A percentile compares a stretch with the other conserved stretches of the same genome.
These are phyloP conservation scores for Thecaphora frezii DNA, from an alignment of 1,284 basidiomycete species.

Conservation along the genomic window DNA sequence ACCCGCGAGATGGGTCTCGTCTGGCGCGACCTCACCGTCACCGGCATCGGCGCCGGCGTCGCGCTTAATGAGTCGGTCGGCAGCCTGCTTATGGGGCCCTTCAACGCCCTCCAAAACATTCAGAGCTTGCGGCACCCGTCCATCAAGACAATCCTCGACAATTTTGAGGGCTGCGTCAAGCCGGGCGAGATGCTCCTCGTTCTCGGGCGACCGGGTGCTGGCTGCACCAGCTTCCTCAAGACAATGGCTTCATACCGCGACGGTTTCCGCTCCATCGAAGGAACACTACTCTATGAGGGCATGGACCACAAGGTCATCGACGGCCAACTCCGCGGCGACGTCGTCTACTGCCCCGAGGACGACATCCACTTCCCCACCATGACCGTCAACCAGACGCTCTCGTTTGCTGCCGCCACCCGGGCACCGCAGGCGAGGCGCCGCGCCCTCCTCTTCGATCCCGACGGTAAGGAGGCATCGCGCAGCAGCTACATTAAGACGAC, in stretches of 20 bases:
- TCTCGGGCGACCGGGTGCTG: constrained; percentile 50
- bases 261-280: constrained; percentile 44
- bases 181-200: constrained; percentile 56
- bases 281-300: constrained; percentile 46
- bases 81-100: constrained; percentile 30
- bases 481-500: constrained; percentile 22
- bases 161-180: constrained; percentile 44
- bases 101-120: constrained; percentile 20
- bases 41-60: constrained; percentile 42
- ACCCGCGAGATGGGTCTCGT: constrained; percentile 40
- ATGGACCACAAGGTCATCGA: constrained; percentile 38
- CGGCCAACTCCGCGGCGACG: constrained; percentile 71
- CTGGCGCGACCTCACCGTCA: constrained; percentile 42
- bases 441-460: constrained; percentile 14
- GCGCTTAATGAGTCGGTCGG: constrained; percentile 30
- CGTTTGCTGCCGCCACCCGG: constrained; percentile 33
- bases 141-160: constrained; percentile 38
- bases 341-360: constrained; percentile 62
- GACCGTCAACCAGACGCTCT: constrained; percentile 45
- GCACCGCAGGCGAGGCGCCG: constrained; percentile 39
- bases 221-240: constrained; percentile 51
- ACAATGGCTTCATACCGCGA: constrained; percentile 50
- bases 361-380: constrained; percentile 49
- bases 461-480: constrained; percentile 8
- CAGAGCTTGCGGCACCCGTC: constrained; percentile 25